Evolutionary conservation across 2,329 filamentous ascomycete genomes (phyloP), one percentile per base, ranked within the genome.

Genomic region (Torrubiella hemipterigena): DNA sequence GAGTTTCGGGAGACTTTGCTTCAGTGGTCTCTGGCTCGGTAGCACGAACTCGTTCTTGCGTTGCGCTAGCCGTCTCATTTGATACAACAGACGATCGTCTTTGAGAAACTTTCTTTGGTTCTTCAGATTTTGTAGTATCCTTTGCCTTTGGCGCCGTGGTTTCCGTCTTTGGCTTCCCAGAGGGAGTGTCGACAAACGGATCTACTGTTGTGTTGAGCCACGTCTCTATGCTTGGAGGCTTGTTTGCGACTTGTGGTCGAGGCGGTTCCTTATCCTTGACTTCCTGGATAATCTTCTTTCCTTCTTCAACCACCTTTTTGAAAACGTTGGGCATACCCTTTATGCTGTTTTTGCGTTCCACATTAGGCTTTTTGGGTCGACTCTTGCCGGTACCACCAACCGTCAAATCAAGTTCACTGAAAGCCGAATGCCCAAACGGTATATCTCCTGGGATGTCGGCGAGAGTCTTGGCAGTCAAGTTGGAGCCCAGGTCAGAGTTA

Each of bases 121-220:
- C 10, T 32, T 38, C 11, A 19, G 39, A 5, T 6, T 30, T 25
- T 5, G 33, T 27, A 3, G 14, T 12, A 6, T 15, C 19, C 6
- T 27, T 4, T 9, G 21, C 6, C n/a, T 33, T 7, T 8, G 31
- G 17, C 5, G 20, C 32, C 17, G 31, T 31, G 20, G 30, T 19
- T 14, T 28, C 28, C 12, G 39, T 14, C 22, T 24, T 24, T 24
- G 22, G 22, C 22, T 24, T 24, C 22, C 12, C 12, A 24, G 22
- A 15, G 6, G 34, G 27, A 9, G 22, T 17, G 12, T 77, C 72
- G 3, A 76, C 59, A 44, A 76, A 76, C 4, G 73, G 71, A 42
- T 78, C 74, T 11, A 75, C 65, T 0, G 74, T 79, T 15, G 59
- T 64, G 43, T 69, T 72, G 17, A 79, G 55, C 74, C 74, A 79